Evolutionary conservation across 495 filamentous ascomycete species (phyloP).

Genomic region (Penicillium lagena): DNA sequence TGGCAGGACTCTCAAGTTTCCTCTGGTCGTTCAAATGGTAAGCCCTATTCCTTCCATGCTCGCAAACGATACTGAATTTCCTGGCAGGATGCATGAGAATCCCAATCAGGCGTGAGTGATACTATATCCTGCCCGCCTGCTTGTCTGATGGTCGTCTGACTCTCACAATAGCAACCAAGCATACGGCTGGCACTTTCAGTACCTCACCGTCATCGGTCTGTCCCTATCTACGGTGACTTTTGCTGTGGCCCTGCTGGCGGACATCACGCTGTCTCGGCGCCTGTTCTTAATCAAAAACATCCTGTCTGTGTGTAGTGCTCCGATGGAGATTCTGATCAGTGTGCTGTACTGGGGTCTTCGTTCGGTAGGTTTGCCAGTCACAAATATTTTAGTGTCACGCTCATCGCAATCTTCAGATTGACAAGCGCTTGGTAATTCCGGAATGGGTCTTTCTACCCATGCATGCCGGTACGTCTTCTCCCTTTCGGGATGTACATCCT

Average conservation of each 20-base stretch:
- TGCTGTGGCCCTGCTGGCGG: conserved; percentile 62
- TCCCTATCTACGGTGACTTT: conserved; percentile 65
- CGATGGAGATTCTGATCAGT: conserved; percentile 74
- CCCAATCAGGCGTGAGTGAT: conserved; percentile 38
- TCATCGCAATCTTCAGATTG: conserved; percentile 42
- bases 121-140: conserved; percentile 18
- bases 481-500: neutral
- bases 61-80: conserved; percentile 6
- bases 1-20: conserved; percentile 62
- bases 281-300: conserved; percentile 72
- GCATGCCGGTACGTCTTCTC: conserved; percentile 29
- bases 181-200: conserved; percentile 82
- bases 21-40: conserved; percentile 62
- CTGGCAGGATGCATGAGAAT: conserved; percentile 37
- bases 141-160: conserved; percentile 9
- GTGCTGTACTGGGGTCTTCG: conserved; percentile 81
- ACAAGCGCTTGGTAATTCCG: conserved; percentile 55
- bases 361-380: conserved; percentile 18
- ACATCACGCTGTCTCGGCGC: conserved; percentile 56
- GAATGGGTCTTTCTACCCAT: conserved; percentile 38
- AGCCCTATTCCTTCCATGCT: conserved; percentile 1
- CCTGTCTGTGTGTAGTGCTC: conserved; percentile 64
- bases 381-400: neutral
- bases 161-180: conserved; percentile 47
- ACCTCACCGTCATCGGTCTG: conserved; percentile 78